Evolutionary conservation across 2,329 filamentous ascomycete genomes (phyloP).

Genomic region (Emericellopsis cladophorae): DNA sequence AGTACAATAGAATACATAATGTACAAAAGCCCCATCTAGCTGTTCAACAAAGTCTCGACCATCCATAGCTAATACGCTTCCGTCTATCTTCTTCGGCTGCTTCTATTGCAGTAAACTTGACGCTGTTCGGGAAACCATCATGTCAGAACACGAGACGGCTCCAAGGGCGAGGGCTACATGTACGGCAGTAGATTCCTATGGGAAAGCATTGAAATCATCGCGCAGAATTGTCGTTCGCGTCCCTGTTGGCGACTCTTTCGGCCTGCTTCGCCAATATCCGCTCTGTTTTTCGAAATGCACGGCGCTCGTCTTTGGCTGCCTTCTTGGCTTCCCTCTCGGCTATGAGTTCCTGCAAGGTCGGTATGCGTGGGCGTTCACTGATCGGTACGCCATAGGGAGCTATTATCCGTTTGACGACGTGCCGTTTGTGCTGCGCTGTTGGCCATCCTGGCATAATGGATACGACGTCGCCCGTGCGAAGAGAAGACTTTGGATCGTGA

Average conservation of each 20-base stretch:
- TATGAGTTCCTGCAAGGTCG: constrained; percentile 49
- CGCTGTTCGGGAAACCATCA: too few species aligned
- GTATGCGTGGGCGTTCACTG: constrained; percentile 51
- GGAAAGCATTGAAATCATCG: too few species aligned
- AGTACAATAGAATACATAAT: too few species aligned
- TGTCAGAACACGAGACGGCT: too few species aligned
- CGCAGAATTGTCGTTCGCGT: not conserved
- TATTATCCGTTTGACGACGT: constrained; percentile 65
- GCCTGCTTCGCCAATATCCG: not conserved
- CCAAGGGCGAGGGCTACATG: too few species aligned
- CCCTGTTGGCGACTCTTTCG: not conserved
- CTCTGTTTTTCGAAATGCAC: constrained; percentile 13
- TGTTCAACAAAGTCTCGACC: too few species aligned
- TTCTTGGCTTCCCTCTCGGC: constrained; percentile 40
- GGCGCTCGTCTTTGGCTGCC: constrained; percentile 42
- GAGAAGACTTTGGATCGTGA: constrained; percentile 64
- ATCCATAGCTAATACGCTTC: too few species aligned
- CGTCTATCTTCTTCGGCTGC: too few species aligned
- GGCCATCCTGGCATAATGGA: constrained; percentile 55
- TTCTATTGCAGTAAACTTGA: too few species aligned
- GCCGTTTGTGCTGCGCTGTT: constrained; percentile 53
- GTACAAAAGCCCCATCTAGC: too few species aligned
- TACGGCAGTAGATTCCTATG: too few species aligned
- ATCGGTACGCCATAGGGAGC: constrained; percentile 54
- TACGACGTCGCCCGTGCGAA: constrained; percentile 64